Evolutionary conservation across 495 filamentous ascomycete genomes (phyloP).

Genomic region (Cladorrhinum samala): DNA sequence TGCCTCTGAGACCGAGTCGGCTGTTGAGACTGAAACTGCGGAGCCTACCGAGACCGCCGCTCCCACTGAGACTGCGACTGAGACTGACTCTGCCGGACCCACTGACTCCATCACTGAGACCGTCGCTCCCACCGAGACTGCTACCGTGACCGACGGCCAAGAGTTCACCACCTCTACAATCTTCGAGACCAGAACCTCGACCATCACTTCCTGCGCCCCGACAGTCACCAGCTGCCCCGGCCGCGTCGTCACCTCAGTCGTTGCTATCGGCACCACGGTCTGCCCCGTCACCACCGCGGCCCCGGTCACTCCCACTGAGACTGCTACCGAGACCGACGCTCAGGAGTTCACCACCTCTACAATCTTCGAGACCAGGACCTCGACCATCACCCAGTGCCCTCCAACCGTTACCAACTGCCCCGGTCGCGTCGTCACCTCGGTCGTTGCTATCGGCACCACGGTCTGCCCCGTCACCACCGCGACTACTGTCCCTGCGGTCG

Average conservation of each 20-base stretch:
- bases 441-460: constrained; percentile 31
- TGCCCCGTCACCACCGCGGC: constrained; percentile 27
- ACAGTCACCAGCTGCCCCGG: constrained; percentile 55
- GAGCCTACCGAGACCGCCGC: constrained; percentile 3
- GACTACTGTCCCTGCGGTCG: constrained; percentile 46
- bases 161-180: constrained; percentile 50
- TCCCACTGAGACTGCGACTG: neutral
- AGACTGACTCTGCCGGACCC: neutral
- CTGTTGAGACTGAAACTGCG: neutral
- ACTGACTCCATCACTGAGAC: constrained; percentile 1
- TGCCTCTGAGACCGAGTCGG: neutral
- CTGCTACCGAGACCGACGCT: constrained; percentile 2
- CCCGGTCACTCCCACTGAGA: neutral
- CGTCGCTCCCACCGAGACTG: neutral
- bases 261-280: constrained; percentile 55
- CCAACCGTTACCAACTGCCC: neutral
- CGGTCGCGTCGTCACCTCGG: constrained; percentile 35
- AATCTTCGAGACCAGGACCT: neutral
- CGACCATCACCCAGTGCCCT: neutral
- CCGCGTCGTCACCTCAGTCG: constrained; percentile 48
- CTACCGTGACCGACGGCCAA: neutral
- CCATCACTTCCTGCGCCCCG: constrained; percentile 52
- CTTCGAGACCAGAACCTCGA: constrained; percentile 51
- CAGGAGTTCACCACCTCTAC: neutral
- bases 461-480: neutral